phyloP scores from a whole-genome alignment of 106 monocot genomes.

The Dioscorea alata region DNA sequence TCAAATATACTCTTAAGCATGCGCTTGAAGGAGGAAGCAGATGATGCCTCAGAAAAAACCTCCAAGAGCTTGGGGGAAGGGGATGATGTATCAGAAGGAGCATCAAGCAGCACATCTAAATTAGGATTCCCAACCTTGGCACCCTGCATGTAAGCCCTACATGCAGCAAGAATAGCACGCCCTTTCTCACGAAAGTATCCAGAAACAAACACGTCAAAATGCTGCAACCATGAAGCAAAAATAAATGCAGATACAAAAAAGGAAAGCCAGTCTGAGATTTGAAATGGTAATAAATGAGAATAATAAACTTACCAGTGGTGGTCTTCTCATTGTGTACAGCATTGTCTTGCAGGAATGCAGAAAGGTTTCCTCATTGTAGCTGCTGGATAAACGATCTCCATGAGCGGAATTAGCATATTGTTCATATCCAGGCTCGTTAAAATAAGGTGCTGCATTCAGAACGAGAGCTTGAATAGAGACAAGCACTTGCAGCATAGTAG shows the following conservation, averaged over 20 bases:
- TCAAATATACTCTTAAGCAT: conserved; percentile 24
- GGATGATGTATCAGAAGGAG: too few species aligned
- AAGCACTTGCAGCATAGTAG: conserved; percentile 52
- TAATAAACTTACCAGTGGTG: conserved; percentile 24
- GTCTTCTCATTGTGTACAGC: conserved; percentile 36
- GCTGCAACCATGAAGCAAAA: not conserved
- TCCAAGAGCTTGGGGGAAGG: not conserved
- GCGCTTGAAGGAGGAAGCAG: conserved; percentile 6
- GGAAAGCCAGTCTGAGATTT: not conserved
- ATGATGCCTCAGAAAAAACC: too few species aligned
- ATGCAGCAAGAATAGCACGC: not conserved
- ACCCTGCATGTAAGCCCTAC: not conserved
- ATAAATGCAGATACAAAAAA: not conserved
- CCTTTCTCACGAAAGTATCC: not conserved
- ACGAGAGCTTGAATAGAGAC: conserved; percentile 59
- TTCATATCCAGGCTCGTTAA: conserved; percentile 51
- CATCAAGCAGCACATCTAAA: conserved; percentile 10
- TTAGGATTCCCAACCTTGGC: conserved; percentile 16
- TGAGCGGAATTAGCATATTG: conserved; percentile 13
- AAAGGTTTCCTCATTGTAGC: conserved; percentile 35
- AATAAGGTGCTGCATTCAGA: conserved; percentile 47
- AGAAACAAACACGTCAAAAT: not conserved
- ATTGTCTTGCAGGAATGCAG: conserved; percentile 50
- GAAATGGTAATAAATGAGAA: not conserved
- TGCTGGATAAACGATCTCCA: conserved; percentile 25